phyloP scores from a whole-genome alignment of 257 asterid species.

The Leptodermis oblonga region DNA sequence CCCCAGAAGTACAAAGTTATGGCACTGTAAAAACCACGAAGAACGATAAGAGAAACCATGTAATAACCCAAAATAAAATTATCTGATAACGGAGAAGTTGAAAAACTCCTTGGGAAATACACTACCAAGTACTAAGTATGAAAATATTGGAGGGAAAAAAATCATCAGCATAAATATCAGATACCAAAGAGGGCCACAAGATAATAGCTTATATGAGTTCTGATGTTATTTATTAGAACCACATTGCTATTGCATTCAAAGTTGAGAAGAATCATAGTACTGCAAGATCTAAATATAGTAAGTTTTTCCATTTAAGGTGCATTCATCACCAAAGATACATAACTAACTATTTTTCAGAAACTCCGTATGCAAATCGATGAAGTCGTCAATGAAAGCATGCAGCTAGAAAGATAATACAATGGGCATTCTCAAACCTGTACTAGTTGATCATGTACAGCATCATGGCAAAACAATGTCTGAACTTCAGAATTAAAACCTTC shows the following conservation, averaged over 20 bases:
- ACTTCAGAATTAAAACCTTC: slow-evolving; percentile 79
- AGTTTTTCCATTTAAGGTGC: neutral
- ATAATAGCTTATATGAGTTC: neutral
- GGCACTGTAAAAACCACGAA: neutral
- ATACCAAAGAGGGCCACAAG: neutral
- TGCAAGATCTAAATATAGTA: neutral
- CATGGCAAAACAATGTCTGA: slow-evolving; percentile 87
- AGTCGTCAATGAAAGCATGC: neutral
- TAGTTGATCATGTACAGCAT: slow-evolving; percentile 79
- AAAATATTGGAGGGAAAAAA: neutral
- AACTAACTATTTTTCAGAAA: neutral
- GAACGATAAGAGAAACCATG: too few relatives aligned
- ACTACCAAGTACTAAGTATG: neutral
- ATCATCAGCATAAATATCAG: neutral
- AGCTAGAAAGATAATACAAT: neutral
- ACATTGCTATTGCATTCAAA: neutral
- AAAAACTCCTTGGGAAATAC: neutral
- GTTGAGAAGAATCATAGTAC: neutral
- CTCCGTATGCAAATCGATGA: neutral
- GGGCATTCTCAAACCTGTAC: slow-evolving; percentile 55
- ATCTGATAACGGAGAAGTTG: neutral
- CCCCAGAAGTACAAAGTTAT: neutral
- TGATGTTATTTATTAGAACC: neutral
- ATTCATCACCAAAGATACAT: neutral
- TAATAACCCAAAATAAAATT: too few relatives aligned